Evolutionary conservation across 2,329 filamentous ascomycete species (phyloP), one percentile per base, ranked within the genome.

Genomic region (Eurotiales sp.): DNA sequence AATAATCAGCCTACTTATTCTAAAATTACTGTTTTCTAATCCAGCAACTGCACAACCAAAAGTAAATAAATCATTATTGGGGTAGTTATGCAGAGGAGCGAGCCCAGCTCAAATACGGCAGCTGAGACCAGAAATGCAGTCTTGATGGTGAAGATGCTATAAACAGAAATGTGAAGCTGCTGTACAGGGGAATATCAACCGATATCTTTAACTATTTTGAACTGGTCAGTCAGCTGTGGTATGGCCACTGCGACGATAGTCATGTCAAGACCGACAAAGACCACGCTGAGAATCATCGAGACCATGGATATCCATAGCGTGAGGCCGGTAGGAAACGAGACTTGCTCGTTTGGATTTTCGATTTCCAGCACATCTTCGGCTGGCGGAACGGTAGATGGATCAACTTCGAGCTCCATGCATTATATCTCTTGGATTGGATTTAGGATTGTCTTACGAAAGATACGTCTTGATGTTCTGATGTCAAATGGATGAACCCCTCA

Each of bases 1-100:
- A 47, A 66, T 62, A 12, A 73, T 75, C 65, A 73, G 75, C 5
- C 67, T 65, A 54, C 78, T 77, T 10, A 56, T 56, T 14, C 51
- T 44, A 8, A 64, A 43, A 14, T 62, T 64, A 5, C 61, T 58
- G 30, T 36, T 56, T 5, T 62, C 64, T 17, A 64, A 50, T 2
- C 63, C 63, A 15, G 59, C 49, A 15, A 66, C 54, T n/a, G 62
- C 61, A 17, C 63, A 55, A 15, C 63, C 62, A 27, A 64, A 43
- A n/a, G 65, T 59, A 21, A 66, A 51, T 22, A 58, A 57, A 8
- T 39, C 58, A 19, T 58, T 32, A 42, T 57, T 4, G 56, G 54
- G 8, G 63, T 58, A 3, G 62, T 46, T 27, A 52, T 63, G 46
- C 59, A 61, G 2, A 65, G 44, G 8, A 61, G 37, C 14, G 54